Conservation (phyloP, 371 early-diverging fungal genomes). For the Lichtheimia hyalospora region DNA sequence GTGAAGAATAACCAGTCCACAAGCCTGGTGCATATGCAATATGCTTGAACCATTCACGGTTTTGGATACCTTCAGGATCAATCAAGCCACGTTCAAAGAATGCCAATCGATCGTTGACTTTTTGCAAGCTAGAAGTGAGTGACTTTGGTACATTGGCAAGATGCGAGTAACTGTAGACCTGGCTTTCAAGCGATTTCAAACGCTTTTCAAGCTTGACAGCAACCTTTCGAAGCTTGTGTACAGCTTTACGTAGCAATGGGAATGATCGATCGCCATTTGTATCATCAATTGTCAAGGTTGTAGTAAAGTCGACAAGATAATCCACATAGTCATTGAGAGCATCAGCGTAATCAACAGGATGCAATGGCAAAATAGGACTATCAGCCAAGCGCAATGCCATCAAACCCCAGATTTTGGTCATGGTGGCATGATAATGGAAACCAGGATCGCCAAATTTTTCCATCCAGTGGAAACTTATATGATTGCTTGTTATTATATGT, state of each 20-base stretch:
- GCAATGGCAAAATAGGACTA: constrained; percentile 37
- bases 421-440: constrained; percentile 56
- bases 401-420: constrained; percentile 45
- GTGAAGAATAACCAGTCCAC: constrained; percentile 59
- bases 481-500: neutral
- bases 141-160: constrained; percentile 13
- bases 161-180: constrained; percentile 2
- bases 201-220: constrained; percentile 13
- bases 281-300: neutral
- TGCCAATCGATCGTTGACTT: constrained; percentile 41
- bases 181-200: constrained; percentile 1
- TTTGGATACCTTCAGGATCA: constrained; percentile 55
- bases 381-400: constrained; percentile 42
- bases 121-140: constrained; percentile 17
- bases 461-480: constrained; percentile 59
- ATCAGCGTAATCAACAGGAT: constrained; percentile 37
- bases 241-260: constrained; percentile 8
- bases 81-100: constrained; percentile 58
- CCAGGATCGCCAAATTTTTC: constrained; percentile 63
- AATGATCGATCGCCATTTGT: neutral
- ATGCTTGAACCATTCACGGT: constrained; percentile 66
- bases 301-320: constrained; percentile 14
- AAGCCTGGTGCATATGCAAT: constrained; percentile 58
- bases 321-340: constrained; percentile 21
- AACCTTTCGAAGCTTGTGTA: constrained; percentile 12